Evolutionary conservation across 176 grass and related monocot species (phyloP).

Genomic region (Oryza brachyantha): DNA sequence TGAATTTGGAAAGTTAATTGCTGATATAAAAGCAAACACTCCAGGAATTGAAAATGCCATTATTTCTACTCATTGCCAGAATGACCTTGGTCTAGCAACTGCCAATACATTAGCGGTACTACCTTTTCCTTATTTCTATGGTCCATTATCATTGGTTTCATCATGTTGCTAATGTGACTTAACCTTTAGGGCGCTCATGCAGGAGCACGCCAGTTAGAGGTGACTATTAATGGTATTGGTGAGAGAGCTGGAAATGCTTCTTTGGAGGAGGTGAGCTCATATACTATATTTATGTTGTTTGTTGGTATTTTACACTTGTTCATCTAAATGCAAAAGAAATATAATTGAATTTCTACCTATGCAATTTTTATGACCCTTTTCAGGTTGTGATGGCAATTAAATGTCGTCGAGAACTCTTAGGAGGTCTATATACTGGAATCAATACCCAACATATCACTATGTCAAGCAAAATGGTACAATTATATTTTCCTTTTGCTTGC

Average conservation of each 20-base stretch:
- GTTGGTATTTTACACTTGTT: background rate
- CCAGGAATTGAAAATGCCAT: constrained; percentile 86
- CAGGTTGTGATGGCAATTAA: constrained; percentile 95
- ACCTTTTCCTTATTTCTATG: constrained; percentile 15
- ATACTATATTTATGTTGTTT: constrained; percentile 13
- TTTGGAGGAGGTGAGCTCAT: constrained; percentile 75
- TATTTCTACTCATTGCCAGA: constrained; percentile 97
- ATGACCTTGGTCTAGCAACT: constrained; percentile 94
- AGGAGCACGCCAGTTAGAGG: constrained; percentile 90
- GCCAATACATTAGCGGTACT: constrained; percentile 89
- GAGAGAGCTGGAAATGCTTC: constrained; percentile 99
- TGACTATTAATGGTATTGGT: constrained; percentile 97
- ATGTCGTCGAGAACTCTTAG: constrained; percentile 71
- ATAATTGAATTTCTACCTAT: background rate
- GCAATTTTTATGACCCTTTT: background rate
- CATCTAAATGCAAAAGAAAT: too few species aligned
- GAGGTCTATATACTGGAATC: constrained; percentile 86
- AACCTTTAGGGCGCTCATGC: constrained; percentile 74
- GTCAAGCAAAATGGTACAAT: constrained; percentile 86
- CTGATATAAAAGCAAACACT: constrained; percentile 88
- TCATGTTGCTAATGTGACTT: constrained; percentile 50
- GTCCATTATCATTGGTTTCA: background rate
- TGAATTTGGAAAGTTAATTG: constrained; percentile 82
- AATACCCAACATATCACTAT: constrained; percentile 81
- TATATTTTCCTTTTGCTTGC: constrained; percentile 12